Evolutionary conservation across 78 protist genomes (phyloP).

Genomic region (Emiliania huxleyi): DNA sequence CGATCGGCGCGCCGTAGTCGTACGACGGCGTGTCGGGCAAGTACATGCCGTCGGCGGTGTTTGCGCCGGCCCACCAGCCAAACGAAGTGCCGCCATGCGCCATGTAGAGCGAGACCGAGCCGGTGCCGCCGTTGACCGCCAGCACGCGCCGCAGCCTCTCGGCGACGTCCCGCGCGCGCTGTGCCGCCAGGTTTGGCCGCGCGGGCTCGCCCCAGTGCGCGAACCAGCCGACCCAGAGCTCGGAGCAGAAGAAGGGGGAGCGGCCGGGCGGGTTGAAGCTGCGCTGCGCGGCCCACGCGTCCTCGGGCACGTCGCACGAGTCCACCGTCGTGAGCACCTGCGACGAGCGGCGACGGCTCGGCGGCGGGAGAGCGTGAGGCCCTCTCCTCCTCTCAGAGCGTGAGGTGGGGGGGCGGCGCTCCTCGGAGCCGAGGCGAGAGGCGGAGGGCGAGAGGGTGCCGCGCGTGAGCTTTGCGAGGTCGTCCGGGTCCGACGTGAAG

Average conservation of each 20-base stretch:
- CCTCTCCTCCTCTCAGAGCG: no score
- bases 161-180: neutral
- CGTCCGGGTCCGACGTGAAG: neutral
- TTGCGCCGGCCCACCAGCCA: slow-evolving; percentile 25
- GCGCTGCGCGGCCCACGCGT: neutral
- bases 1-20: slow-evolving; percentile 70
- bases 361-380: no score
- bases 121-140: neutral
- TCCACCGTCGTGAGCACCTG: neutral
- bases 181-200: neutral
- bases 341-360: no score
- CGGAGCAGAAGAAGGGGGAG: neutral
- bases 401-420: no score
- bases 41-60: slow-evolving; percentile 16
- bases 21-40: slow-evolving; percentile 58
- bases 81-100: slow-evolving; percentile 67
- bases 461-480: neutral
- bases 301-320: neutral
- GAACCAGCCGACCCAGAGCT: neutral
- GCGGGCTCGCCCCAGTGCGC: neutral
- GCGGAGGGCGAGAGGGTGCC: neutral
- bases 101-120: slow-evolving; percentile 68
- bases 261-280: neutral
- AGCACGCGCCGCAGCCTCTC: neutral
- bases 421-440: neutral